Base-by-base conservation (phyloP, 371 early-diverging fungal species). In the Mortierella sp. region DNA sequence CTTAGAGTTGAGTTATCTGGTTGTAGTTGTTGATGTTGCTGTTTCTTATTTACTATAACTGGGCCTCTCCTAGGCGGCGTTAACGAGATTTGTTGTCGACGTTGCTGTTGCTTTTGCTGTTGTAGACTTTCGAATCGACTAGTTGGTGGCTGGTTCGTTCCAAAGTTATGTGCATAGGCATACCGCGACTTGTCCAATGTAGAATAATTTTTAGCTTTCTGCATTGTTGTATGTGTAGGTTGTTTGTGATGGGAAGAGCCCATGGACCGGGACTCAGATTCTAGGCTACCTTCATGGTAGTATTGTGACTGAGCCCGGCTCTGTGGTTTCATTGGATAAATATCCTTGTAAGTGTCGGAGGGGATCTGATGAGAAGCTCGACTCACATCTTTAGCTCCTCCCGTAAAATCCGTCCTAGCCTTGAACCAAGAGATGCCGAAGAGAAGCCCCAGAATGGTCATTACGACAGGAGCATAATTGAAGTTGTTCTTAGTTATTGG, bases 361-460 rank as follows among this genome's bases (percentile, higher is more conserved):
- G 64, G 64, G 34, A 51, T 55, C 2, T 64, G 70, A 62, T 78
- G 79, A 0, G 74, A 72, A 23, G 79, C 79, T 3, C 79, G 73
- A 32, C 73, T 78, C 26, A 56, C 59, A 23, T 66, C 73, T 47
- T 78, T 78, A 17, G 79, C 73, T 4, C 74, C 70, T 13, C 79
- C 79, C 12, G 73, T 78, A 29, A 78, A 78, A 28, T 78, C 79
- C 0, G 73, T 72, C 37, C 73, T 56, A 4, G 79, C 79, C 42
- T 73, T 78, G 51, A 56, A 58, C 79, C 79, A 78, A 0, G 70
- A 78, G 40, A 73, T 32, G 0, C 58, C 58, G 49, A 66, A 65
- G n/a, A 73, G 0, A 28, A 73, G 35, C 2, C 28, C 28, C 3
- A 78, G 28, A 1, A 45, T 57, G 13, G 54, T 22, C 15, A 78